Percentiles rank a stretch among this genome's conserved stretches.
These are phyloP conservation scores for Cryptosporidium meleagridis DNA, from an alignment of 169 alveolate species.

Conservation along the genomic window DNA sequence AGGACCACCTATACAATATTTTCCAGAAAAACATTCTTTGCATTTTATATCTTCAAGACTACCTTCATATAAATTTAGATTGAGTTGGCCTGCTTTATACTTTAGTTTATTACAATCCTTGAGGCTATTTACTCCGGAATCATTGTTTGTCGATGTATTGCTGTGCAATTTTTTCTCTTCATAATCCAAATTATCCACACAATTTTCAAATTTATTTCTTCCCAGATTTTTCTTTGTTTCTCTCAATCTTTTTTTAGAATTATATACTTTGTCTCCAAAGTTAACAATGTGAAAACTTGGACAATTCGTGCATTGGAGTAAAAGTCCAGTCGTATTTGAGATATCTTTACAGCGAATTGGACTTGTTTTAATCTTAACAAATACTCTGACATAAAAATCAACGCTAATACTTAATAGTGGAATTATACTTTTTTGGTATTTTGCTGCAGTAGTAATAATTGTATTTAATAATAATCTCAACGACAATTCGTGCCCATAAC, in stretches of 20 bases:
- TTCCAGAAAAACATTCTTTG: constrained; percentile 56
- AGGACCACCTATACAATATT: constrained; percentile 82
- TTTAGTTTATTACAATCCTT: not conserved
- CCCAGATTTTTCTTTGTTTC: constrained; percentile 5
- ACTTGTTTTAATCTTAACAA: constrained; percentile 87
- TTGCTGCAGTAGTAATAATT: constrained; percentile 89
- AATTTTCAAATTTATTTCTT: constrained; percentile 2
- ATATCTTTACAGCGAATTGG: constrained; percentile 88
- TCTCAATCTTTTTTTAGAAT: constrained; percentile 14
- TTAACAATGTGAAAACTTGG: constrained; percentile 82
- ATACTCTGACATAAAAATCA: constrained; percentile 93
- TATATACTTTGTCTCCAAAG: constrained; percentile 78
- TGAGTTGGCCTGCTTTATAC: constrained; percentile 35
- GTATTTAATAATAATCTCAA: constrained; percentile 89
- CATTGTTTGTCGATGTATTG: not conserved
- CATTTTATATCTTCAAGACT: constrained; percentile 5
- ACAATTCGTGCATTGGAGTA: constrained; percentile 87
- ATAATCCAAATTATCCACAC: not conserved
- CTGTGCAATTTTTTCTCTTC: constrained; percentile 2
- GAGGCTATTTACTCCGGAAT: not conserved
- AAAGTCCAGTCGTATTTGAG: constrained; percentile 85
- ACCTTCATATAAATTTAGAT: not conserved
- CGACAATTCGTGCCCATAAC: constrained; percentile 92
- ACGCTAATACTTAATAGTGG: constrained; percentile 92
- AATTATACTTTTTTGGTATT: constrained; percentile 87